Conservation (phyloP, 805 yeast species). For the Candida yuanshanica region DNA sequence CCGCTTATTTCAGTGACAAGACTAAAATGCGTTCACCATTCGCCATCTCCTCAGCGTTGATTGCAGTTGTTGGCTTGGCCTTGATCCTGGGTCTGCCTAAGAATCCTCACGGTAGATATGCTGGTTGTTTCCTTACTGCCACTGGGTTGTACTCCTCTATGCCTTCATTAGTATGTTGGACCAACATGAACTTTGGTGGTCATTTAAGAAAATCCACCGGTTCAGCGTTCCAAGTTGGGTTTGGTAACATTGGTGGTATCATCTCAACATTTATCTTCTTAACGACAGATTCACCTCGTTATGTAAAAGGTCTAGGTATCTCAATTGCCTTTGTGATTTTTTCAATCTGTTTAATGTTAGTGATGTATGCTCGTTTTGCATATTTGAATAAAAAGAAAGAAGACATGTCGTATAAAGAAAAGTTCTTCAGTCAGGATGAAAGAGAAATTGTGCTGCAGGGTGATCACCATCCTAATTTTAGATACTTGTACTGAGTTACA, state of each 20-base stretch:
- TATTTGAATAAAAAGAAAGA: slow-evolving; percentile 33
- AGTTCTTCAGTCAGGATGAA: slow-evolving; percentile 26
- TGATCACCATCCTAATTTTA: slow-evolving; percentile 39
- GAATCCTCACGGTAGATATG: slow-evolving; percentile 35
- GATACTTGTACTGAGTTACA: slow-evolving; percentile 40
- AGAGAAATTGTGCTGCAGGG: slow-evolving; percentile 31
- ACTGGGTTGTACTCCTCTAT: slow-evolving; percentile 33
- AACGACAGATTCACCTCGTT: slow-evolving; percentile 33
- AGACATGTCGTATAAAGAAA: slow-evolving; percentile 25
- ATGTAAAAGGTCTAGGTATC: slow-evolving; percentile 33
- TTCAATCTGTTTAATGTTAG: slow-evolving; percentile 31
- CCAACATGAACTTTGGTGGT: slow-evolving; percentile 34
- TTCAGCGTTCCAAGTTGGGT: slow-evolving; percentile 32
- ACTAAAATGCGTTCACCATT: slow-evolving; percentile 40
- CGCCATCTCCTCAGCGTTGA: slow-evolving; percentile 28
- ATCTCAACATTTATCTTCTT: slow-evolving; percentile 34
- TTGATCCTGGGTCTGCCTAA: slow-evolving; percentile 31
- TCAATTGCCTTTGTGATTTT: slow-evolving; percentile 38
- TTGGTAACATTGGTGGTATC: slow-evolving; percentile 37
- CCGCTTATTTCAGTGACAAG: slow-evolving; percentile 61
- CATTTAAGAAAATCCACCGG: slow-evolving; percentile 35
- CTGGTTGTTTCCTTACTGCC: slow-evolving; percentile 33
- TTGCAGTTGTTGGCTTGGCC: slow-evolving; percentile 29
- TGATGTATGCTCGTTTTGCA: slow-evolving; percentile 28
- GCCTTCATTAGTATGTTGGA: slow-evolving; percentile 32